These are phyloP conservation scores for Rubia tinctorum DNA, from an alignment of 305 asterid species.

Conservation along the genomic window DNA sequence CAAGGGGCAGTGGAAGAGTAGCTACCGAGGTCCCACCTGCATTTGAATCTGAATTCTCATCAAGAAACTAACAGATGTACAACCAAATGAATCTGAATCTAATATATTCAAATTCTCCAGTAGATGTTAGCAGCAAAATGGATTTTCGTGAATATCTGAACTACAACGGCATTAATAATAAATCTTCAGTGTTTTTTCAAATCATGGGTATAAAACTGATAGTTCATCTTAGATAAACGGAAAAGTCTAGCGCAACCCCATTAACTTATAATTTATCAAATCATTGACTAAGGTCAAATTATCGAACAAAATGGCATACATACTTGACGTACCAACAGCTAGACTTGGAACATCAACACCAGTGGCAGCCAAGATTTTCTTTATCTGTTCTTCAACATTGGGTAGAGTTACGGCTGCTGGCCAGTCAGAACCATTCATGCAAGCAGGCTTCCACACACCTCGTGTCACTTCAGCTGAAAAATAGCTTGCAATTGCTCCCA, in stretches of 20 bases:
- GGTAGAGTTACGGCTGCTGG: constrained; percentile 91
- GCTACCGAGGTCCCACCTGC: constrained; percentile 70
- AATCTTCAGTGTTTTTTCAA: background rate
- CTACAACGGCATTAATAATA: background rate
- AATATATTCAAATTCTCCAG: background rate
- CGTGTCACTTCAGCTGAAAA: constrained; percentile 96
- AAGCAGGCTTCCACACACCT: constrained; percentile 95
- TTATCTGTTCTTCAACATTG: constrained; percentile 79
- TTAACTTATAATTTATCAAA: background rate
- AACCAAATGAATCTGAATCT: background rate
- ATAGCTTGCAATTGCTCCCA: constrained; percentile 85
- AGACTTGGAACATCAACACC: constrained; percentile 89
- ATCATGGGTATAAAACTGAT: background rate
- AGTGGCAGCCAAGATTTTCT: constrained; percentile 83
- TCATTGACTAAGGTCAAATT: background rate
- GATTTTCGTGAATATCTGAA: background rate
- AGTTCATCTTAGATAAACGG: background rate
- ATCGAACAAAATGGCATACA: background rate
- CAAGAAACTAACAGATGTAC: constrained; percentile 7
- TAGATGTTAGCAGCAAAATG: background rate
- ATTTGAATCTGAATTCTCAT: constrained; percentile 28
- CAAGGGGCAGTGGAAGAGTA: constrained; percentile 88
- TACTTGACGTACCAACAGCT: constrained; percentile 48
- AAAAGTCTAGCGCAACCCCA: background rate
- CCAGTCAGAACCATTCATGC: constrained; percentile 99